Evolutionary conservation across 1,284 basidiomycete genomes (phyloP).

Genomic region (Fistulinella cinereoalba): DNA sequence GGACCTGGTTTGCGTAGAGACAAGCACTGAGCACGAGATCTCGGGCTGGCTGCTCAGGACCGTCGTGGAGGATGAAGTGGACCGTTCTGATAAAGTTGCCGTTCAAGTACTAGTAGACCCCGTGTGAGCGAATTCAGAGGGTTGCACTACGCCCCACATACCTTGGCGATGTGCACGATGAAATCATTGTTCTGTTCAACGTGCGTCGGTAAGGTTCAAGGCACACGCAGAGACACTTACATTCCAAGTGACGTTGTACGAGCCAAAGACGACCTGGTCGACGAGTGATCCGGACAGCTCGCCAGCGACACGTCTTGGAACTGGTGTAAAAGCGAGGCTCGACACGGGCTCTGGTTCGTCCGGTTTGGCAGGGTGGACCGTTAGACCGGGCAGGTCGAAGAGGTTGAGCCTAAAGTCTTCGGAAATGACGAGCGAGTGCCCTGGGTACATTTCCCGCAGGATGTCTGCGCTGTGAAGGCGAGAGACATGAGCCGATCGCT

Average conservation of each 20-base stretch:
- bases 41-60: constrained; percentile 52
- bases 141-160: background rate
- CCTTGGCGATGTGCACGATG: constrained; percentile 45
- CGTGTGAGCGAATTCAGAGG: constrained; percentile 4
- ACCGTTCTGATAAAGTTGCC: constrained; percentile 37
- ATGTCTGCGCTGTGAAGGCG: constrained; percentile 42
- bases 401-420: constrained; percentile 46
- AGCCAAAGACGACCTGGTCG: constrained; percentile 52
- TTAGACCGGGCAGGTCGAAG: constrained; percentile 50
- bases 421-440: constrained; percentile 57
- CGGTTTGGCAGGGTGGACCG: constrained; percentile 20
- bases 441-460: constrained; percentile 58
- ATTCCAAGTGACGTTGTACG: constrained; percentile 58
- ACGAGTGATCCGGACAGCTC: constrained; percentile 49
- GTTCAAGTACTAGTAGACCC: constrained; percentile 45
- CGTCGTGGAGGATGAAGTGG: constrained; percentile 59
- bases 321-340: constrained; percentile 47
- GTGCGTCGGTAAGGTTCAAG: background rate
- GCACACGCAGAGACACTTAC: constrained; percentile 35
- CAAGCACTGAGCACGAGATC: constrained; percentile 54
- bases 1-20: constrained; percentile 48
- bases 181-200: constrained; percentile 44
- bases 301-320: constrained; percentile 41
- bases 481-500: background rate
- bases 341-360: constrained; percentile 43